Evolutionary conservation across 176 grass and related monocot genomes (phyloP).

Genomic region (Aegilops tauschii): DNA sequence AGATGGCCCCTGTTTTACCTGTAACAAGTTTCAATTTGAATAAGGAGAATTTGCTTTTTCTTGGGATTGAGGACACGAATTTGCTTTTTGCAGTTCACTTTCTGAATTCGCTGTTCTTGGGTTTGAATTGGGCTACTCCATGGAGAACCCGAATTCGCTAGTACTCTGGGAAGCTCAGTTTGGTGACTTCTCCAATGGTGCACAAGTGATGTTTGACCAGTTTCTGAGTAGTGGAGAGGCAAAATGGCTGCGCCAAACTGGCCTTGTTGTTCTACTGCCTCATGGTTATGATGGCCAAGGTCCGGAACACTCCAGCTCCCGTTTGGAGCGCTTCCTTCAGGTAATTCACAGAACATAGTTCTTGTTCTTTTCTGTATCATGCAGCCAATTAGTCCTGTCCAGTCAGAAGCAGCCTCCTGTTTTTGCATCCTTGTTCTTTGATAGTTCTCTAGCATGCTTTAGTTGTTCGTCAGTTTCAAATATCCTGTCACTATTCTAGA

Average conservation of each 20-base stretch:
- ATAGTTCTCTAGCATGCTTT: not conserved
- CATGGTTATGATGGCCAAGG: conserved; percentile 98
- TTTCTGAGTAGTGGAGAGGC: conserved; percentile 96
- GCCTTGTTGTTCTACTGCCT: conserved; percentile 81
- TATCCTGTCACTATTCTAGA: not conserved
- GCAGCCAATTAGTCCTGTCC: not conserved
- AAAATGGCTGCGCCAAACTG: conserved; percentile 92
- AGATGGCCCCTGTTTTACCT: not conserved
- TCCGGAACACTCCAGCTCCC: conserved; percentile 88
- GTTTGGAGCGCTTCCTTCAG: conserved; percentile 97
- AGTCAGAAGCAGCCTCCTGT: not conserved
- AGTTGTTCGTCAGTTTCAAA: not conserved
- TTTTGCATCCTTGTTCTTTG: conserved; percentile 1
- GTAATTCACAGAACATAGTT: conserved; percentile 21
- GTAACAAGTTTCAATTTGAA: not conserved
- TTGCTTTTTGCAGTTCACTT: conserved; percentile 67
- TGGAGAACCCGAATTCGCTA: conserved; percentile 98
- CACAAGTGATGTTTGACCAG: conserved; percentile 97
- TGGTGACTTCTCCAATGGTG: conserved; percentile 92
- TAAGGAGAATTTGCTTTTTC: not conserved
- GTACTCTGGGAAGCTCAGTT: conserved; percentile 98
- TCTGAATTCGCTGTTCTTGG: conserved; percentile 99
- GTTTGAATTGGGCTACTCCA: conserved; percentile 95
- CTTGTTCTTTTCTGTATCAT: not conserved
- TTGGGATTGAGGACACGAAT: not conserved